These are phyloP conservation scores for Coemansia sp. DNA, from an alignment of 371 early-diverging fungal genomes.

Conservation along the genomic window DNA sequence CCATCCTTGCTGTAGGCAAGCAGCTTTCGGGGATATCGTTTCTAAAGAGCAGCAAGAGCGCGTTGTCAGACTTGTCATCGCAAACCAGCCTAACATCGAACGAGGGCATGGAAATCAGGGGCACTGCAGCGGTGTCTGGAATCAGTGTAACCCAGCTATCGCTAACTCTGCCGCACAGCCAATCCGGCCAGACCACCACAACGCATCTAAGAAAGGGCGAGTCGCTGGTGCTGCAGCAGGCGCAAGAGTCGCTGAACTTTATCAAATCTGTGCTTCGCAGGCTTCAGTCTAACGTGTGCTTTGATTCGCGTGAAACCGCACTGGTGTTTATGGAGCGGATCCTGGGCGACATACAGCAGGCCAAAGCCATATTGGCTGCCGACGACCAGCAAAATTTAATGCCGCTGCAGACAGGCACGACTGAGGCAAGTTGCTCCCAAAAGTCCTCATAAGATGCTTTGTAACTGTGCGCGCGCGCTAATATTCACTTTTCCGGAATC, in stretches of 20 bases:
- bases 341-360: conserved; percentile 15
- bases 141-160: conserved; percentile 14
- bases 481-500: not conserved
- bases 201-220: conserved; percentile 35
- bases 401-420: conserved; percentile 25
- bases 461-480: not conserved
- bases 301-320: conserved; percentile 20
- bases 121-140: conserved; percentile 31
- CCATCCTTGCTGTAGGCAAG: not conserved
- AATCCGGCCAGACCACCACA: conserved; percentile 14
- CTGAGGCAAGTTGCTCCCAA: conserved; percentile 13
- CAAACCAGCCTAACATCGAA: not conserved
- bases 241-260: conserved; percentile 31
- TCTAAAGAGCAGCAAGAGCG: not conserved
- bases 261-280: conserved; percentile 17
- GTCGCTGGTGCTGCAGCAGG: conserved; percentile 24
- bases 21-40: conserved; percentile 15
- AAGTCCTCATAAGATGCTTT: not conserved
- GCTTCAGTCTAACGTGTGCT: not conserved
- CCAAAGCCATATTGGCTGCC: conserved; percentile 7
- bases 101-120: conserved; percentile 10
- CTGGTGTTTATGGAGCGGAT: conserved; percentile 9
- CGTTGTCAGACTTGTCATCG: not conserved
- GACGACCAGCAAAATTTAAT: conserved; percentile 19
- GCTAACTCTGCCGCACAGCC: conserved; percentile 3